These are phyloP conservation scores for Fusarium sp. DNA, from an alignment of 2,329 filamentous ascomycete species.

Conservation along the genomic window DNA sequence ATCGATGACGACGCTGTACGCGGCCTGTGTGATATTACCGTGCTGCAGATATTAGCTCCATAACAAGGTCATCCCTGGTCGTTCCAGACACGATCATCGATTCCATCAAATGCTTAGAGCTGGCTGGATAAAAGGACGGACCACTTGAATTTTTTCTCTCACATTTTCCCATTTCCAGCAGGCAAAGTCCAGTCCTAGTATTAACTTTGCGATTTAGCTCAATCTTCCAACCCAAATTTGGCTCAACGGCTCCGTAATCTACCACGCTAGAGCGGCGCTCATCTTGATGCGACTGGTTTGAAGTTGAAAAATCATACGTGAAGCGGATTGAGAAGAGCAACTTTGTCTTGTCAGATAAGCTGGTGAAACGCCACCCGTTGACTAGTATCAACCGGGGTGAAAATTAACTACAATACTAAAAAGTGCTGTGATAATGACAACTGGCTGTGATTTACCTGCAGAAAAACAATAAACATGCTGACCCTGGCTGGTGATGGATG, in stretches of 20 bases:
- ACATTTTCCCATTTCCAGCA: neutral
- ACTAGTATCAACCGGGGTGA: constrained; percentile 17
- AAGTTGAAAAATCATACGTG: neutral
- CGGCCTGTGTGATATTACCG: constrained; percentile 25
- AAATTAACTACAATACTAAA: neutral
- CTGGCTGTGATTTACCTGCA: constrained; percentile 6
- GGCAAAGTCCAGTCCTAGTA: neutral
- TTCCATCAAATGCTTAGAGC: constrained; percentile 7
- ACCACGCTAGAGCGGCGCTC: constrained; percentile 14
- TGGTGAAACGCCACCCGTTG: constrained; percentile 39
- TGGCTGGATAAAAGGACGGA: neutral
- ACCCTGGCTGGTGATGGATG: neutral
- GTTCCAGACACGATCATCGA: constrained; percentile 33
- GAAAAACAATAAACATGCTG: neutral
- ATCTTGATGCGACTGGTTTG: constrained; percentile 6
- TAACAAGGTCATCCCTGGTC: constrained; percentile 25
- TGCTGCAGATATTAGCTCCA: constrained; percentile 9
- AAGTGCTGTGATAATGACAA: neutral
- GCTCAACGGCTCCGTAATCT: constrained; percentile 7
- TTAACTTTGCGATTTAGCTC: constrained; percentile 20
- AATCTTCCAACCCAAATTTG: constrained; percentile 23
- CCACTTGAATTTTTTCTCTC: constrained; percentile 9
- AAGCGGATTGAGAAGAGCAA: neutral
- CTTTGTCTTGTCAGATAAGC: constrained; percentile 28
- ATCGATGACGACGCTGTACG: constrained; percentile 39